phyloP scores from a whole-genome alignment of 371 early-diverging fungal species.

The Zopfochytrium polystomum region DNA sequence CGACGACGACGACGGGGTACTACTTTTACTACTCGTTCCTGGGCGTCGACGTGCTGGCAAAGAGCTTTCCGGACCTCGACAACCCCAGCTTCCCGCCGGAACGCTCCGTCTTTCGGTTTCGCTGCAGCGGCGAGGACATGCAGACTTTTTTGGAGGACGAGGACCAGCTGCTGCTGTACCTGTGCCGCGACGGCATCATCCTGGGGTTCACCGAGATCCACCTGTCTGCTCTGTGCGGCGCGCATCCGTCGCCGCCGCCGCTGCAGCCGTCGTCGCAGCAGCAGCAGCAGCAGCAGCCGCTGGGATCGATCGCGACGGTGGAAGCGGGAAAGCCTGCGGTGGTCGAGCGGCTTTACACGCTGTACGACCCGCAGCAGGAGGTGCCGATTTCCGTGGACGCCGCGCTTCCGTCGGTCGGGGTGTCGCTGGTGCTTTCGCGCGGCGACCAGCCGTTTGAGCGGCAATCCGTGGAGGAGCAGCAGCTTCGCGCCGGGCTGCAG shows the following conservation, averaged over 20 bases:
- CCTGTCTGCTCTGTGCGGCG: conserved; percentile 16
- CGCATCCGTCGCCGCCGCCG: too few species aligned
- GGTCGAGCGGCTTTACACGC: conserved; percentile 31
- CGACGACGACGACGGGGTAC: conserved; percentile 12
- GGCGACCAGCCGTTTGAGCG: too few species aligned
- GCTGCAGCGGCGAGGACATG: conserved; percentile 24
- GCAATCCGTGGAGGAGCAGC: too few species aligned
- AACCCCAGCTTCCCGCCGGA: conserved; percentile 44
- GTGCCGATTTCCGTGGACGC: conserved; percentile 33
- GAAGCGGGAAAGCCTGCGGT: too few species aligned
- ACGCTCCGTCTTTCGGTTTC: conserved; percentile 41
- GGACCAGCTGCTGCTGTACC: conserved; percentile 29
- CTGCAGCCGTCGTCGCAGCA: too few species aligned
- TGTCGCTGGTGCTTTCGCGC: conserved; percentile 26
- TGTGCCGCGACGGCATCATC: conserved; percentile 25
- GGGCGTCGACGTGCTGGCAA: conserved; percentile 41
- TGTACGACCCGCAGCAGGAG: conserved; percentile 34
- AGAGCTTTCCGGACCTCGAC: conserved; percentile 34
- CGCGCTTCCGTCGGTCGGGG: conserved; percentile 31
- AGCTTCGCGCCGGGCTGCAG: conserved; percentile 18
- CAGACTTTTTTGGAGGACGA: conserved; percentile 32
- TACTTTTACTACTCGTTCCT: conserved; percentile 47
- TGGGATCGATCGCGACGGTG: too few species aligned
- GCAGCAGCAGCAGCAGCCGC: too few species aligned
- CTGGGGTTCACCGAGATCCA: conserved; percentile 40